Percentiles rank a stretch among this genome's conserved stretches.
These are phyloP conservation scores for Populus davidiana DNA, from an alignment of 345 rosid species.

Conservation along the genomic window DNA sequence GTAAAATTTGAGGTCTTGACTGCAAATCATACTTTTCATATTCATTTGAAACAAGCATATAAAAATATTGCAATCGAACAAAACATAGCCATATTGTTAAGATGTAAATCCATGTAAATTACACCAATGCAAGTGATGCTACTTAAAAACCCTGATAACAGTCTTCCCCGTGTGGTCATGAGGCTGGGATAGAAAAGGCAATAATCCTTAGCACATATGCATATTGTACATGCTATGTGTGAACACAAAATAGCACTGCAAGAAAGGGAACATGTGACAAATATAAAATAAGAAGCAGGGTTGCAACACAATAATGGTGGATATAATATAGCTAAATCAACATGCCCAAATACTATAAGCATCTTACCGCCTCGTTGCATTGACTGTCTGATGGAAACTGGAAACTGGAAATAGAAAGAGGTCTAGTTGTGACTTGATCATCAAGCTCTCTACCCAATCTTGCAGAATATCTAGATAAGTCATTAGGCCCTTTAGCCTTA, in stretches of 20 bases:
- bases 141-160: not conserved
- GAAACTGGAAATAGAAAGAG: slow-evolving; percentile 20
- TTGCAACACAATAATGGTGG: not conserved
- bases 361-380: slow-evolving; percentile 30
- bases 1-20: not conserved
- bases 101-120: not conserved
- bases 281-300: not conserved
- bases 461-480: slow-evolving; percentile 10
- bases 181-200: not conserved
- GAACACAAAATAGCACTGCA: not conserved
- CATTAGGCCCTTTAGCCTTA: slow-evolving; percentile 16
- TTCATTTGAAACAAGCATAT: not conserved
- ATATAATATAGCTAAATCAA: not conserved
- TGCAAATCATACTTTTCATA: not conserved
- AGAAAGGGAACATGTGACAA: not conserved
- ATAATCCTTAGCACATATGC: not conserved
- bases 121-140: not conserved
- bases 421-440: slow-evolving; percentile 6
- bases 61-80: not conserved
- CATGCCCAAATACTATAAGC: not conserved
- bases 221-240: not conserved
- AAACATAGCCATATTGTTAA: not conserved
- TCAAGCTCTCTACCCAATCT: slow-evolving; percentile 17
- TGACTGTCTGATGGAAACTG: slow-evolving; percentile 22
- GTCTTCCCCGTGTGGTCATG: not conserved